phyloP scores from a whole-genome alignment of 345 rosid genomes.

The Linum lewisii region DNA sequence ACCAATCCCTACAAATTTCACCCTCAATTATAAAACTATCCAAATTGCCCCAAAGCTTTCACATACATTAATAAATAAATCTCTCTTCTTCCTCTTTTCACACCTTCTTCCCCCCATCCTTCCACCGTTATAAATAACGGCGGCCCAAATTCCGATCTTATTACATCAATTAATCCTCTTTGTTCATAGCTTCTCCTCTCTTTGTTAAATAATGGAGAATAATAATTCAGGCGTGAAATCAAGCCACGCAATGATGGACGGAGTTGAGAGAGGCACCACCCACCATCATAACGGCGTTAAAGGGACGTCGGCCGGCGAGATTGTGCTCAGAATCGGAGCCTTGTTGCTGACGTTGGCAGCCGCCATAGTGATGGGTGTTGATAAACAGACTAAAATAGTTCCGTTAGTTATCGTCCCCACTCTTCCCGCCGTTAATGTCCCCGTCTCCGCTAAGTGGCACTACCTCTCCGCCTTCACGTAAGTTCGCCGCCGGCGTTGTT shows the following conservation, averaged over 20 bases:
- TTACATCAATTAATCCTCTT: too few relatives aligned
- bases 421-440: constrained; percentile 43
- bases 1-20: too few relatives aligned
- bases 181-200: too few relatives aligned
- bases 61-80: too few relatives aligned
- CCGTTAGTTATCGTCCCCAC: constrained; percentile 27
- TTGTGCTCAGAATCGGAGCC: constrained; percentile 37
- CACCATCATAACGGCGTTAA: background rate
- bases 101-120: too few relatives aligned
- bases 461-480: constrained; percentile 62
- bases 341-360: constrained; percentile 40
- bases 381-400: constrained; percentile 38
- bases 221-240: background rate
- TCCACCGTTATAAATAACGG: too few relatives aligned
- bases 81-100: too few relatives aligned
- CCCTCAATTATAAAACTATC: too few relatives aligned
- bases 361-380: constrained; percentile 36
- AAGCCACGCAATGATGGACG: background rate
- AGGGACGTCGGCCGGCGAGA: background rate
- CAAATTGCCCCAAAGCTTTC: too few relatives aligned
- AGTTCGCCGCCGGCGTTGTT: constrained; percentile 11
- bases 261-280: background rate
- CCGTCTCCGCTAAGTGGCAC: constrained; percentile 44
- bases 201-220: background rate
- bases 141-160: too few relatives aligned